Evolutionary conservation across 2,329 filamentous ascomycete species (phyloP).

Genomic region (Aspergillus spinulosporus): DNA sequence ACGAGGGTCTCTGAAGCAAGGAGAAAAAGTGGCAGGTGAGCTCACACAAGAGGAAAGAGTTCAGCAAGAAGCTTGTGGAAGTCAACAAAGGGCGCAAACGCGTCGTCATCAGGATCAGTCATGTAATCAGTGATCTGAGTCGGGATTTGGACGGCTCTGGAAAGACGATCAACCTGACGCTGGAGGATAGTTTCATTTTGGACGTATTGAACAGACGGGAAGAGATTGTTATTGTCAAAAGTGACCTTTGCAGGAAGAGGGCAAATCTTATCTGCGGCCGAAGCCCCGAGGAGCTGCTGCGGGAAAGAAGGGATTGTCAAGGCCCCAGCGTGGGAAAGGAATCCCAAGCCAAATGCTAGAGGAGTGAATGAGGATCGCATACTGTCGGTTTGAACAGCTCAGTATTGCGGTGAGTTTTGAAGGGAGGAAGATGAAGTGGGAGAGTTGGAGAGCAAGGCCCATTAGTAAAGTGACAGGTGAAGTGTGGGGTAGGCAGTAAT

Average conservation of each 20-base stretch:
- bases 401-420: neutral
- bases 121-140: slow-evolving; percentile 42
- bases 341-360: slow-evolving; percentile 10
- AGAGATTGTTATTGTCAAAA: slow-evolving; percentile 31
- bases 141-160: slow-evolving; percentile 58
- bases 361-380: neutral
- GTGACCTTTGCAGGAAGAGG: slow-evolving; percentile 32
- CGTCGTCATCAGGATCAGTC: slow-evolving; percentile 54
- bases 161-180: slow-evolving; percentile 52
- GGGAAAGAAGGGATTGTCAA: slow-evolving; percentile 28
- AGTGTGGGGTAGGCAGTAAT: neutral
- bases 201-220: slow-evolving; percentile 31
- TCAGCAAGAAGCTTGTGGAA: slow-evolving; percentile 53
- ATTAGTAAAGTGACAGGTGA: neutral
- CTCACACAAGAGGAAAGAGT: slow-evolving; percentile 54
- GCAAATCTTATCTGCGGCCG: slow-evolving; percentile 20
- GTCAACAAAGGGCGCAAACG: slow-evolving; percentile 60
- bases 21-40: too few species aligned
- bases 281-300: slow-evolving; percentile 25
- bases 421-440: neutral
- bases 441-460: neutral
- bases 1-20: slow-evolving; percentile 1
- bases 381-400: neutral
- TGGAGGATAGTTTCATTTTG: slow-evolving; percentile 30
- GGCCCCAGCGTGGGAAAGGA: slow-evolving; percentile 16